phyloP scores from a whole-genome alignment of 176 grass and related monocot species.

The Rhynchospora breviuscula region DNA sequence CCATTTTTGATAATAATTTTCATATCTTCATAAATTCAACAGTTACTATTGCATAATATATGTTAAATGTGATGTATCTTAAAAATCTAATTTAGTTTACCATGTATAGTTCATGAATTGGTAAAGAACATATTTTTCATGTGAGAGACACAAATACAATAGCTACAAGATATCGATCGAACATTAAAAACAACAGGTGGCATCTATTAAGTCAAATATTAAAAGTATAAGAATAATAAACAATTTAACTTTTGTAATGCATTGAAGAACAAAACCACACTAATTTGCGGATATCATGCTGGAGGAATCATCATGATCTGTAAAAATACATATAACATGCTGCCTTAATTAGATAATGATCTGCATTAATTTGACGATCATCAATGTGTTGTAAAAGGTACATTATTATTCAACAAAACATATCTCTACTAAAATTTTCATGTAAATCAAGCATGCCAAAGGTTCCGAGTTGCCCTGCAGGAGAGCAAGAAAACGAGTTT shows the following conservation, averaged over 20 bases:
- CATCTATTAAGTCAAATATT: no score
- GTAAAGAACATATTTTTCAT: no score
- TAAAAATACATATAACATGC: neutral
- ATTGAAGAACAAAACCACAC: neutral
- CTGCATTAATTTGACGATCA: neutral
- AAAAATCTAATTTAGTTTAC: no score
- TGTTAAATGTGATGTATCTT: no score
- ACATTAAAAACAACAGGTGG: no score
- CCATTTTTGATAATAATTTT: no score
- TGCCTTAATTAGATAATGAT: neutral
- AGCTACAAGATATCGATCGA: no score
- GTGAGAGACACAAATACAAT: no score
- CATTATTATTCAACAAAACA: neutral
- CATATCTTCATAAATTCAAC: no score
- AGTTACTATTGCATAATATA: no score
- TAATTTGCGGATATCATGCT: neutral
- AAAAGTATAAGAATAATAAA: no score
- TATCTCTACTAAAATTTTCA: neutral
- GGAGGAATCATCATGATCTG: neutral
- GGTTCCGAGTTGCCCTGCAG: constrained; percentile 31
- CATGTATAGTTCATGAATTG: no score
- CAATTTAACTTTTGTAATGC: neutral
- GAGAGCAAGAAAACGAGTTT: constrained; percentile 1
- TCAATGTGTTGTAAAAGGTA: neutral
- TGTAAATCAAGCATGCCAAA: constrained; percentile 28